Conservation (phyloP, 257 asterid genomes). For the Orobanche coerulescens region DNA sequence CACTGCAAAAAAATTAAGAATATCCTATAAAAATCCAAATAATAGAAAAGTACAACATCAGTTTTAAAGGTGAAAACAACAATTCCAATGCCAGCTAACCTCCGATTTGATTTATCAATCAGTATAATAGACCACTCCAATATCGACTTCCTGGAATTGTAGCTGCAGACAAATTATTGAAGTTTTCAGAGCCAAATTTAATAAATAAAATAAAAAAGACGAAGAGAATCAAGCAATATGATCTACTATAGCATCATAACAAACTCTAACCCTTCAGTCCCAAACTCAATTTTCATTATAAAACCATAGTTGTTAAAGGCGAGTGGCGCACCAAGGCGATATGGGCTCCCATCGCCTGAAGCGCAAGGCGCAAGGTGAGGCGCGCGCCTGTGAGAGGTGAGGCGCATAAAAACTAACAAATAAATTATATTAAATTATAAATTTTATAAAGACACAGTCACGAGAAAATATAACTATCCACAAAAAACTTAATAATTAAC, state of each 20-base stretch:
- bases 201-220: background rate
- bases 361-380: too few species aligned
- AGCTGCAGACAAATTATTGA: slow-evolving; percentile 42
- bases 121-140: slow-evolving; percentile 89
- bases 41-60: slow-evolving; percentile 12
- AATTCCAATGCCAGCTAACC: slow-evolving; percentile 41
- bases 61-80: background rate
- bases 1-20: slow-evolving; percentile 51
- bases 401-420: too few species aligned
- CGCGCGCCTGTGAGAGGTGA: too few species aligned
- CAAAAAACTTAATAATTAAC: too few species aligned
- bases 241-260: background rate
- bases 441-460: too few species aligned
- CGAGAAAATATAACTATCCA: too few species aligned
- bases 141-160: slow-evolving; percentile 67
- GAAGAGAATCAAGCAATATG: slow-evolving; percentile 8
- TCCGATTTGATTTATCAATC: slow-evolving; percentile 83
- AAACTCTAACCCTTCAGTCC: too few species aligned
- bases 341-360: too few species aligned
- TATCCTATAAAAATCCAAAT: slow-evolving; percentile 18
- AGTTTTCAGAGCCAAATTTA: slow-evolving; percentile 4
- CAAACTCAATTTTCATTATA: too few species aligned
- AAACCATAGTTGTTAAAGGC: too few species aligned
- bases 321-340: too few species aligned
- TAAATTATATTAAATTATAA: too few species aligned